These are phyloP conservation scores for Piromyces sp. DNA, from an alignment of 192 early-diverging fungal species.

Conservation along the genomic window DNA sequence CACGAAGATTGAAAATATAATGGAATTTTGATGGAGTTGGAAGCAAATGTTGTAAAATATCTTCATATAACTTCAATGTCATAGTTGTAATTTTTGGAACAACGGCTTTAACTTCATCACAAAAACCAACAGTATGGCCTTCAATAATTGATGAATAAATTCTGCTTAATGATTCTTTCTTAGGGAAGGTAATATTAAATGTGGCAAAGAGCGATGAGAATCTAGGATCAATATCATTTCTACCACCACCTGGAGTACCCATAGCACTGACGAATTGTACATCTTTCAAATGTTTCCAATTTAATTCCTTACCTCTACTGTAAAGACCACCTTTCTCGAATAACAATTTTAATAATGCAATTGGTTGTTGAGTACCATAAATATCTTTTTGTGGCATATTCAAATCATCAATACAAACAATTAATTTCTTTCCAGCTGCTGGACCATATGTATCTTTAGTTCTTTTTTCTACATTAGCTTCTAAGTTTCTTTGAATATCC, in stretches of 20 bases:
- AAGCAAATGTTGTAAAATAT: conserved; percentile 31
- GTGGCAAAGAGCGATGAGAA: conserved; percentile 35
- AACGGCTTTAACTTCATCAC: conserved; percentile 16
- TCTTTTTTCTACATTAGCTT: conserved; percentile 39
- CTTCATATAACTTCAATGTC: conserved; percentile 21
- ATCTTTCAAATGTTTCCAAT: conserved; percentile 44
- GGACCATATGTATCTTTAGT: conserved; percentile 47
- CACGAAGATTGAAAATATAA: conserved; percentile 45
- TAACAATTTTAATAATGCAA: conserved; percentile 35
- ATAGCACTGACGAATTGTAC: conserved; percentile 35
- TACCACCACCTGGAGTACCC: conserved; percentile 46
- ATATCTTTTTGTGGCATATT: conserved; percentile 49
- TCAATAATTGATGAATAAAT: conserved; percentile 37
- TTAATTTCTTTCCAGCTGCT: conserved; percentile 22
- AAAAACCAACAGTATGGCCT: conserved; percentile 27
- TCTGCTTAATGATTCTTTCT: conserved; percentile 20
- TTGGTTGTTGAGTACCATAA: conserved; percentile 44
- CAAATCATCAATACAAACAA: conserved; percentile 38
- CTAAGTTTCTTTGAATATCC: conserved; percentile 38
- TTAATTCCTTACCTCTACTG: conserved; percentile 37
- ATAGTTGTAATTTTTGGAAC: background rate
- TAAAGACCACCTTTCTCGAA: conserved; percentile 38
- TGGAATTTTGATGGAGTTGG: conserved; percentile 45
- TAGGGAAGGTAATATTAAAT: conserved; percentile 46
- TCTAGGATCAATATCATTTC: conserved; percentile 39